Evolutionary conservation across 176 grass and related monocot genomes (phyloP), one percentile per base, ranked within the genome.

Genomic region (Saccharum officinarum): DNA sequence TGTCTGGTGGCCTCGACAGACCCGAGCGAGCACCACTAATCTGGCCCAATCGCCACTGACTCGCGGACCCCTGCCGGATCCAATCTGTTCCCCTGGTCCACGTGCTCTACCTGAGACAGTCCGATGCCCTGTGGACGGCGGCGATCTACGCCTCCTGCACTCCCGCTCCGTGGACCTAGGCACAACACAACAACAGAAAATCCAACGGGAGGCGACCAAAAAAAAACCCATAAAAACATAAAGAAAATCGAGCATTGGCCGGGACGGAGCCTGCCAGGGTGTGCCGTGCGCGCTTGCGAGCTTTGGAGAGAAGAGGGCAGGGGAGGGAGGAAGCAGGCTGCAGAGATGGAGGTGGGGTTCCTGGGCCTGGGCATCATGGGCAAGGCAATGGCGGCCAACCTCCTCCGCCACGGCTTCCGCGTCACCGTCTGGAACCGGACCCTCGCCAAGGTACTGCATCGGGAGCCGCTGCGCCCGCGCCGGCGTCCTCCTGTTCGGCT

Each of bases 341-440:
- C 23, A 15, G 76, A 81, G 86, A 95, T 99, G 97, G 97, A 99
- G 93, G 91, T 96, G 20, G 97, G 97, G 1, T 99, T 99, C 84
- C 28, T 94, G 81, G 97, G 97, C 44, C 83, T 99, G 37, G 93
- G 93, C 40, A 99, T 99, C 86, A 99, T 99, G 93, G 93, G 97
- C 23, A 99, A 92, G 72, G 97, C 97, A 74, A 99, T 96, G 97
- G 97, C 93, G 28, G 31, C 88, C 61, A 95, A 93, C 81, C 91
- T 99, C 70, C 93, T 99, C 78, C 86, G 83, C 75, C 59, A 89
- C 69, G 93, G 97, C 74, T 96, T 86, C 83, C 86, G 89, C 60
- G 97, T 99, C 86, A 99, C 97, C 70, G 97, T 99, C 81, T 96
- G 97, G 97, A 99, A 99, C 85, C 88, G 97, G 25, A 99, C 97